Evolutionary conservation across 2,329 filamentous ascomycete genomes (phyloP), one percentile per base, ranked within the genome.

Genomic region (Teratosphaeria pseudoeucalypti): DNA sequence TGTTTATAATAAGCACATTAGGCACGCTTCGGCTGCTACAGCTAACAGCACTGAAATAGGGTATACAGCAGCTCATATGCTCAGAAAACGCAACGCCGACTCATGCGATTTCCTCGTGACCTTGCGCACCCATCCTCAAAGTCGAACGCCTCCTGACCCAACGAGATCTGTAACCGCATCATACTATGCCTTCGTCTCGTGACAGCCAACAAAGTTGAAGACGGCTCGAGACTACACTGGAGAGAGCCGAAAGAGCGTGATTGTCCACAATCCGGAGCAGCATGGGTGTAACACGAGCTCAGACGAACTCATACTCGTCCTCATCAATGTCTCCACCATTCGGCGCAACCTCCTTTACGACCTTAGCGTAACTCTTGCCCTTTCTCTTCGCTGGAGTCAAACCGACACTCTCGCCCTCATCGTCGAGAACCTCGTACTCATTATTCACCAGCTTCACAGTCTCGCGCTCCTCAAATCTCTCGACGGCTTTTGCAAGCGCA

Each of bases 361-460:
- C 60, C 68, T 70, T 73, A 49, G 43, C 43, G 43, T 49, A 49
- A 59, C 61, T 66, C 67, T 70, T 73, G 58, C 64, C 65, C 63
- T 66, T 70, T 2, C 19, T 49, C 64, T 72, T 75, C 23, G 69
- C 68, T 23, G 69, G 66, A 10, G 65, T 59, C 29, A 67, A 60
- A 9, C 62, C 65, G 14, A 72, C 64, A 37, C 63, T 64, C 61
- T 73, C 68, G 19, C 72, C 72, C 16, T 72, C 68, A 16, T 68
- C 64, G 57, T 78, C 78, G 64, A 75, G 79, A 65, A 76, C 77
- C 67, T 85, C 82, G 65, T 85, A 85, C 73, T 85, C 82, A 59
- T 78, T 77, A 73, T 79, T 81, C 70, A 83, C 79, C 55, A 85
- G 70, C 73, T 83, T 82, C 72, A 83, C 81, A 2, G 81, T 85